Base-by-base conservation (phyloP, 2,329 filamentous ascomycete genomes). In the Karstenula rhodostoma region DNA sequence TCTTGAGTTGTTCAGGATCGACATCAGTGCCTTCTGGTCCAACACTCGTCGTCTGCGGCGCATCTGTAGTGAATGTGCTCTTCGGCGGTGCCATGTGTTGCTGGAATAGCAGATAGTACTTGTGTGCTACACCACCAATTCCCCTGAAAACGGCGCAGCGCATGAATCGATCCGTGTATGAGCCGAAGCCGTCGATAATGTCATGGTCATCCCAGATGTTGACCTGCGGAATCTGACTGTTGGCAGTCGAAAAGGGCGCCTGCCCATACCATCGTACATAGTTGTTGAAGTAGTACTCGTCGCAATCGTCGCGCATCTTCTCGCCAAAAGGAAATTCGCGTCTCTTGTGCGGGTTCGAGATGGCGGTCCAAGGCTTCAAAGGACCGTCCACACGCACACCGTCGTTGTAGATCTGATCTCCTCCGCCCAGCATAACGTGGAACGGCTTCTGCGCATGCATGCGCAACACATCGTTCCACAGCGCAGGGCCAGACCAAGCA, bases 321-420 rank as follows among this genome's bases (percentile, higher is more conserved):
- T 94, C 91, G 86, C 77, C 85, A 78, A 85, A 97, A 75, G 84
- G 77, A 64, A 83, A 87, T 4, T 84, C 78, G 60, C 85, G 82
- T 68, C 87, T 81, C 77, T 87, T 88, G 67, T 84, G 81, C 0
- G 87, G 87, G 66, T 87, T 89, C 27, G 68, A 67, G 65, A 89
- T 89, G 49, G 82, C 79, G 0, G 87, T 89, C 87, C 87, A 90
- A 6, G 79, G 72, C 69, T 87, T 87, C 63, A 98, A 80, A 1
- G 94, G 94, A 0, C 94, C 94, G 54, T 89, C 83, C 1, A 97
- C 92, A 64, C 94, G 87, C 66, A 98, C 92, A 25, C 91, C 92
- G 58, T 89, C 87, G 66, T 89, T 89, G 78, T 90, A 90, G 67
- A 89, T 88, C 79, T 97, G 94, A 73, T 98, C 94, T 60, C 94